Conservation (phyloP, 495 filamentous ascomycete species). For the Aspergillus asperescens region DNA sequence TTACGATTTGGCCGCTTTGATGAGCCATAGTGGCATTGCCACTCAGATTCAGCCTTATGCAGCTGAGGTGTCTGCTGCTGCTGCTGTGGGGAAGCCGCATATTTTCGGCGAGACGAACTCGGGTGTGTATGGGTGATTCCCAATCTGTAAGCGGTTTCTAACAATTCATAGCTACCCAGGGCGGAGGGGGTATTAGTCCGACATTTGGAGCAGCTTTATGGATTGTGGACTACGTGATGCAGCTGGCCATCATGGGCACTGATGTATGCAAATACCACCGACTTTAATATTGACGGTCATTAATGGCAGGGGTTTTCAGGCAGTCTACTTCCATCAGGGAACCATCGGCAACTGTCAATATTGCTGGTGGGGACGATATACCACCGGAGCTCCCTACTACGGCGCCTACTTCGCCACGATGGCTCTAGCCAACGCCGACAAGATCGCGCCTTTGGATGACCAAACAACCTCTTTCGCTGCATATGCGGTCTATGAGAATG, state of each 20-base stretch:
- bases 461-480: slow-evolving; percentile 46
- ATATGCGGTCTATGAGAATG: slow-evolving; percentile 46
- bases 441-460: slow-evolving; percentile 47
- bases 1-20: slow-evolving; percentile 33
- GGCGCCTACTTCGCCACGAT: slow-evolving; percentile 52
- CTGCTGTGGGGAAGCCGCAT: slow-evolving; percentile 44
- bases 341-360: slow-evolving; percentile 58
- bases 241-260: slow-evolving; percentile 44
- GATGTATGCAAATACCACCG: slow-evolving; percentile 6
- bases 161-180: slow-evolving; percentile 22
- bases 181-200: slow-evolving; percentile 46
- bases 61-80: slow-evolving; percentile 45
- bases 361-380: slow-evolving; percentile 55
- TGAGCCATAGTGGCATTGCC: slow-evolving; percentile 48
- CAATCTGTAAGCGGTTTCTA: background rate
- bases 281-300: background rate
- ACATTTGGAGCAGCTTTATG: slow-evolving; percentile 55
- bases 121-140: slow-evolving; percentile 24
- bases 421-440: slow-evolving; percentile 45
- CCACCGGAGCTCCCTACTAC: slow-evolving; percentile 53
- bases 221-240: slow-evolving; percentile 56
- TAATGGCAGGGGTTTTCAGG: slow-evolving; percentile 3
- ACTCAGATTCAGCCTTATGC: slow-evolving; percentile 45
- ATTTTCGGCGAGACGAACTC: slow-evolving; percentile 58
- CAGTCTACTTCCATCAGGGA: slow-evolving; percentile 55